A percentile compares a stretch with the other conserved stretches of the same genome.
Evolutionary conservation across 140 eudicot genomes (phyloP).

Genomic region (Ambrosia hybrid): DNA sequence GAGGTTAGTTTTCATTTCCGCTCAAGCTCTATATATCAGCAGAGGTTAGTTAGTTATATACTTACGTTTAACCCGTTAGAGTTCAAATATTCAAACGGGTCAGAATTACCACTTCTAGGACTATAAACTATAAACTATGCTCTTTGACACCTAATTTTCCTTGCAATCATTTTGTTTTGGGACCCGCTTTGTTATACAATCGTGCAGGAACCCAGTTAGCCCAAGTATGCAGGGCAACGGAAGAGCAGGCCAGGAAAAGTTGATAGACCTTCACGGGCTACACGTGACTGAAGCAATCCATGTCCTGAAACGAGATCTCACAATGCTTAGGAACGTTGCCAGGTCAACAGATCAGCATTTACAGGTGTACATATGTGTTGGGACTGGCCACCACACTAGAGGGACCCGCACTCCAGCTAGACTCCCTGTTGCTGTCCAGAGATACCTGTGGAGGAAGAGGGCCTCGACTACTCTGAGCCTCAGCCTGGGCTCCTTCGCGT

Average conservation of each 20-base stretch:
- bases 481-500: constrained; percentile 94
- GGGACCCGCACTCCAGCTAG: constrained; percentile 93
- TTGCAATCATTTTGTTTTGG: constrained; percentile 23
- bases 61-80: neutral
- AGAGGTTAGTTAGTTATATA: constrained; percentile 62
- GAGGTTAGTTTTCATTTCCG: constrained; percentile 59
- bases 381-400: constrained; percentile 92
- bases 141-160: neutral
- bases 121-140: neutral
- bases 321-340: constrained; percentile 69
- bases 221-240: constrained; percentile 51
- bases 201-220: constrained; percentile 64
- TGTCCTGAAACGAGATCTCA: constrained; percentile 71
- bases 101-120: neutral
- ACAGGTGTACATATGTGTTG: constrained; percentile 86
- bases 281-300: constrained; percentile 90
- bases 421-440: constrained; percentile 86
- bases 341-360: constrained; percentile 76
- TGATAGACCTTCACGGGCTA: constrained; percentile 90
- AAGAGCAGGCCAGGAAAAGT: constrained; percentile 67
- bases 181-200: constrained; percentile 4
- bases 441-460: constrained; percentile 87
- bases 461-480: constrained; percentile 86
- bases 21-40: constrained; percentile 61
- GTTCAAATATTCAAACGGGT: neutral